Percentiles rank a stretch among this genome's conserved stretches.
Evolutionary conservation across 176 grass and related monocot species (phyloP).

Genomic region (Tuctoria greenei): DNA sequence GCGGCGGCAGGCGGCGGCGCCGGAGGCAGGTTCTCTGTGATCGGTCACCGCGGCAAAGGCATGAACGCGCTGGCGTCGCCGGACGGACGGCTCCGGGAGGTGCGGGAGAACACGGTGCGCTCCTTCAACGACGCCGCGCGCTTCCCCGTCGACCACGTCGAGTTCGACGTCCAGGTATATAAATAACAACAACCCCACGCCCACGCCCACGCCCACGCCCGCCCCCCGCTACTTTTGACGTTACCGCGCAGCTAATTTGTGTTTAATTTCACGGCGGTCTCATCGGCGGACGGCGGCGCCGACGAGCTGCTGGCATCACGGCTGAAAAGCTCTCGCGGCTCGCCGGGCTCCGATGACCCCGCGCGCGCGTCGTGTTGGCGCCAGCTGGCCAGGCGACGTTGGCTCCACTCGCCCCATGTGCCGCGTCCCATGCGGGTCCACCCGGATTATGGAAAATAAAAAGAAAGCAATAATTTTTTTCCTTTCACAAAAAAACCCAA

Average conservation of each 20-base stretch:
- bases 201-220: too few species aligned
- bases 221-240: too few species aligned
- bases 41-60: constrained; percentile 94
- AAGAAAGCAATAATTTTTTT: not conserved
- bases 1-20: constrained; percentile 20
- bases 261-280: too few species aligned
- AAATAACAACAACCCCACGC: not conserved
- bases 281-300: not conserved
- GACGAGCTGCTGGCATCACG: not conserved
- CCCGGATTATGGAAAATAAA: not conserved
- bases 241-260: not conserved
- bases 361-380: not conserved
- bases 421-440: constrained; percentile 3
- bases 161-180: constrained; percentile 92
- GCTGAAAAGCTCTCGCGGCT: not conserved
- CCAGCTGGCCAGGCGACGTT: not conserved
- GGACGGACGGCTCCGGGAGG: constrained; percentile 66
- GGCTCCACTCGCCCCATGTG: constrained; percentile 5
- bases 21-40: constrained; percentile 57
- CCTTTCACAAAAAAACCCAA: too few species aligned
- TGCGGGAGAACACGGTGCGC: constrained; percentile 83
- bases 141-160: constrained; percentile 80
- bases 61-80: constrained; percentile 86
- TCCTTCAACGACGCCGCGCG: constrained; percentile 85
- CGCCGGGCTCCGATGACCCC: not conserved